Evolutionary conservation across 1,284 basidiomycete genomes (phyloP).

Genomic region (Puccinia coronata): DNA sequence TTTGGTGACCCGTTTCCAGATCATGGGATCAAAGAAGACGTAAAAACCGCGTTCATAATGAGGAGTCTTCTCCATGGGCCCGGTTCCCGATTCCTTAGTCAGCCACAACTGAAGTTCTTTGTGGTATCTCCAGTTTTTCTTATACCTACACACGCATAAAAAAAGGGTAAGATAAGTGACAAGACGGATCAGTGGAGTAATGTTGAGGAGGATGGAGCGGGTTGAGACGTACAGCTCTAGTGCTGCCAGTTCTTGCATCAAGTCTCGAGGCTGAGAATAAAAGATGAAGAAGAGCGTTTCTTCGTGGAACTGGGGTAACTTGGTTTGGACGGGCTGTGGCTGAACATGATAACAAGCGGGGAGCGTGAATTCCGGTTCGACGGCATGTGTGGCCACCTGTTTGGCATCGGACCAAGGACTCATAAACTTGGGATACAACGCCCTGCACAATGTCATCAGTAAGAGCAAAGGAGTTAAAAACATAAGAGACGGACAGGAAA

Average conservation of each 20-base stretch:
- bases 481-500: background rate
- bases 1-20: conserved; percentile 71
- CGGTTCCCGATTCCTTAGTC: conserved; percentile 83
- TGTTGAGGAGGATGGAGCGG: background rate
- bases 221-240: conserved; percentile 75
- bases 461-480: no score
- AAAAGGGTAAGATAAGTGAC: background rate
- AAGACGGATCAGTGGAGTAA: background rate
- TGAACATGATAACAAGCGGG: conserved; percentile 93
- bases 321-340: conserved; percentile 80
- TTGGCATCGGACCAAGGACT: conserved; percentile 83
- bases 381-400: conserved; percentile 70
- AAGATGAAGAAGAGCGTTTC: conserved; percentile 99
- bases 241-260: conserved; percentile 90
- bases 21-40: conserved; percentile 86
- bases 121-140: conserved; percentile 97
- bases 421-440: conserved; percentile 88
- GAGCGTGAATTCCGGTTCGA: conserved; percentile 77
- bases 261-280: conserved; percentile 89
- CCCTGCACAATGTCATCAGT: no score
- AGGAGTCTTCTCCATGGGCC: conserved; percentile 80
- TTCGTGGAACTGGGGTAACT: conserved; percentile 86
- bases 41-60: conserved; percentile 86
- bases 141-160: conserved; percentile 60
- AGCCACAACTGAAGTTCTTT: conserved; percentile 93